Evolutionary conservation across 768 basidiomycete genomes (phyloP).

Genomic region (Hebeloma cylindrosporum): DNA sequence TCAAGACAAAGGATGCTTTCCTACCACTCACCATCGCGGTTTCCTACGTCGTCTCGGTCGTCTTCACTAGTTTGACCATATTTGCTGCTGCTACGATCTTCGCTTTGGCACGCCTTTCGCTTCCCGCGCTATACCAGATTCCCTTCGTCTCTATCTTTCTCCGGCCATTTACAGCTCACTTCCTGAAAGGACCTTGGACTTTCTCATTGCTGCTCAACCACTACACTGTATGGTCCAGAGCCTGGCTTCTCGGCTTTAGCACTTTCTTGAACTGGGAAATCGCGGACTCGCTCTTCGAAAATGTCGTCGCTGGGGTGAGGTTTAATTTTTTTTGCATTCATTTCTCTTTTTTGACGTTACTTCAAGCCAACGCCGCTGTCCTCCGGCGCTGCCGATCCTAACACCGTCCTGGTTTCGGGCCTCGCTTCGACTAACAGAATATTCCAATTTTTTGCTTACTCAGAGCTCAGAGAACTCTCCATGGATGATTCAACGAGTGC

Average conservation of each 20-base stretch:
- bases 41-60: constrained; percentile 36
- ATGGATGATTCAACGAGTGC: constrained; percentile 41
- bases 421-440: constrained; percentile 50
- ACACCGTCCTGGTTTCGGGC: constrained; percentile 62
- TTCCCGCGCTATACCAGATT: constrained; percentile 55
- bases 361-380: constrained; percentile 50
- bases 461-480: constrained; percentile 57
- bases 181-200: constrained; percentile 57
- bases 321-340: neutral
- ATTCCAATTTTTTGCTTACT: constrained; percentile 66
- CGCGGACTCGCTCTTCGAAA: constrained; percentile 59
- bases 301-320: constrained; percentile 56
- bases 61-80: constrained; percentile 41
- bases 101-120: constrained; percentile 41
- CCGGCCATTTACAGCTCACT: constrained; percentile 65
- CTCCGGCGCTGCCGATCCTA: constrained; percentile 47
- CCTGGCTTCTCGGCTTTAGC: constrained; percentile 50
- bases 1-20: constrained; percentile 8
- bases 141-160: constrained; percentile 52
- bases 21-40: constrained; percentile 21
- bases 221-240: constrained; percentile 42
- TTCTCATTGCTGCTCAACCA: constrained; percentile 49
- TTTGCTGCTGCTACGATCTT: constrained; percentile 45
- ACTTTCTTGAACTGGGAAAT: constrained; percentile 66
- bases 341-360: constrained; percentile 5